A percentile compares a stretch with the other conserved stretches of the same genome.
These are phyloP conservation scores for Microstegium vimineum DNA, from an alignment of 176 grass and related monocot genomes.

Conservation along the genomic window DNA sequence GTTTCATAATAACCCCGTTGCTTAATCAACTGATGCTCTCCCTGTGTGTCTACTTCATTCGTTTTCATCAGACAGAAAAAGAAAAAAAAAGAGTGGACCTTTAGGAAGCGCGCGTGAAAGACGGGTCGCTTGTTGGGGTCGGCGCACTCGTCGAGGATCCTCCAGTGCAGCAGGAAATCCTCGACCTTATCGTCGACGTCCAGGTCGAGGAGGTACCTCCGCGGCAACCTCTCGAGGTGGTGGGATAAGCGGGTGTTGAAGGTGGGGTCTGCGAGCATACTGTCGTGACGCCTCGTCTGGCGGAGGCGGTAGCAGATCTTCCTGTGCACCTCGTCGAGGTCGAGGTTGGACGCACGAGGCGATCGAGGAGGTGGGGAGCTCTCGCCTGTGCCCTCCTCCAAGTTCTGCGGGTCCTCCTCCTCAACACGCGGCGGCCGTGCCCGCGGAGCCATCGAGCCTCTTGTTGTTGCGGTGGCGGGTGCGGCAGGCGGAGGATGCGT, in stretches of 20 bases:
- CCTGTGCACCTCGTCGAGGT: neutral
- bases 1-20: neutral
- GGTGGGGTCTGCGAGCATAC: slow-evolving; percentile 9
- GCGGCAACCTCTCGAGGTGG: slow-evolving; percentile 57
- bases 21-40: neutral
- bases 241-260: slow-evolving; percentile 29
- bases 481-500: neutral
- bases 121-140: slow-evolving; percentile 42
- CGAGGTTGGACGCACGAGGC: neutral
- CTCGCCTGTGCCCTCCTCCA: slow-evolving; percentile 60
- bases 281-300: slow-evolving; percentile 9
- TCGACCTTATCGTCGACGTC: slow-evolving; percentile 36
- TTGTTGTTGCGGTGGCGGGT: neutral
- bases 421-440: neutral
- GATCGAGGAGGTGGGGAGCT: slow-evolving; percentile 39
- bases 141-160: slow-evolving; percentile 53
- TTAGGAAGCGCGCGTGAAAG: slow-evolving; percentile 57
- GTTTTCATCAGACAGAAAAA: neutral
- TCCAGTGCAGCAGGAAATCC: slow-evolving; percentile 68
- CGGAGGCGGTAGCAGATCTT: slow-evolving; percentile 50
- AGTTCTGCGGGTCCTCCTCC: slow-evolving; percentile 7
- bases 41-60: neutral
- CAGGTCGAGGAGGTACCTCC: slow-evolving; percentile 54
- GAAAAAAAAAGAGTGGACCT: slow-evolving; percentile 22
- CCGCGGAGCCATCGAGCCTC: neutral